These are phyloP conservation scores for Torulaspora delbrueckii DNA, from an alignment of 805 yeast genomes.

Conservation along the genomic window DNA sequence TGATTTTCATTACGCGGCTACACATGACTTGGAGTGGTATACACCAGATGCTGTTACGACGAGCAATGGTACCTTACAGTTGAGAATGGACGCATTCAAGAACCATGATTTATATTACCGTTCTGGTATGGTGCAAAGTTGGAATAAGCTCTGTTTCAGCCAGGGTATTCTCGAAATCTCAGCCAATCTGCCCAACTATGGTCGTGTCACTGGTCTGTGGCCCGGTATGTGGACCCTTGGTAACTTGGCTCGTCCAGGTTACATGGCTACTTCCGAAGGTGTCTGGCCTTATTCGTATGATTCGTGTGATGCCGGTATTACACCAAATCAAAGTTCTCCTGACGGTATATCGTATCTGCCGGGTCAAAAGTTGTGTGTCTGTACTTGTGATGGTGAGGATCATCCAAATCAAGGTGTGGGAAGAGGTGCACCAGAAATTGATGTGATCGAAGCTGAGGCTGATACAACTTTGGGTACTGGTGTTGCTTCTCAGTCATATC, in stretches of 20 bases:
- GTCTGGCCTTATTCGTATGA: constrained; percentile 93
- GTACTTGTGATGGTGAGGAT: constrained; percentile 77
- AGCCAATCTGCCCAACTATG: constrained; percentile 74
- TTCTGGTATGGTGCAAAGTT: constrained; percentile 86
- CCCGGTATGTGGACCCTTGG: constrained; percentile 97
- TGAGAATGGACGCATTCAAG: constrained; percentile 75
- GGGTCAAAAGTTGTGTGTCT: constrained; percentile 71
- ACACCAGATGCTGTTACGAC: constrained; percentile 87
- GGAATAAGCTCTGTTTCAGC: constrained; percentile 89
- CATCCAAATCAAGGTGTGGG: constrained; percentile 88
- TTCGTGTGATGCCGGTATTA: constrained; percentile 87
- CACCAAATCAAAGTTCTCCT: constrained; percentile 84
- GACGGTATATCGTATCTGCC: constrained; percentile 86
- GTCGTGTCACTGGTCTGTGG: constrained; percentile 81
- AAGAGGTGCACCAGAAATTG: constrained; percentile 95
- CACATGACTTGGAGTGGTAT: constrained; percentile 91
- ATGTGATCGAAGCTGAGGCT: constrained; percentile 80
- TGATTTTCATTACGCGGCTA: constrained; percentile 79
- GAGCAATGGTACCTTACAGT: constrained; percentile 58
- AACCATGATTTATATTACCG: constrained; percentile 78
- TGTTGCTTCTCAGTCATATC: constrained; percentile 86
- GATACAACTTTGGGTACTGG: constrained; percentile 53
- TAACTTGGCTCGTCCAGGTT: constrained; percentile 89
- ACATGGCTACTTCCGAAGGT: constrained; percentile 80
- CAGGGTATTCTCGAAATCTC: constrained; percentile 77